These are phyloP conservation scores for Lactarius tabidus DNA, from an alignment of 768 basidiomycete genomes.

Conservation along the genomic window DNA sequence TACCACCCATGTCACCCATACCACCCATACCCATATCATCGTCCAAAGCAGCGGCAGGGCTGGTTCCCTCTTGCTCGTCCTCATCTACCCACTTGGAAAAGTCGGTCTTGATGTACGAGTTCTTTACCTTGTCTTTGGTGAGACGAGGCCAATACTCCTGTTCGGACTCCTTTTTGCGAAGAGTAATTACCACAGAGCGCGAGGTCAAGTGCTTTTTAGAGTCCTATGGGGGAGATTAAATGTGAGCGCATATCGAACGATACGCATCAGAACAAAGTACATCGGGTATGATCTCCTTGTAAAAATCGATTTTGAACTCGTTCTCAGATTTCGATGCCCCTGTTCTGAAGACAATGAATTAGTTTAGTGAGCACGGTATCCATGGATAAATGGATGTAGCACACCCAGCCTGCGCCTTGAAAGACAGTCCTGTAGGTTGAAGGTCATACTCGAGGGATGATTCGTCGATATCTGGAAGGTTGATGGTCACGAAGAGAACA, in stretches of 20 bases:
- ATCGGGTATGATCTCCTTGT: conserved; percentile 69
- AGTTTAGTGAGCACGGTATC: neutral
- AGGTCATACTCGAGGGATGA: conserved; percentile 57
- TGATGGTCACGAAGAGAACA: conserved; percentile 78
- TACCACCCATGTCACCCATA: conserved; percentile 29
- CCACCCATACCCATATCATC: conserved; percentile 43
- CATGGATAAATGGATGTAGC: conserved; percentile 27
- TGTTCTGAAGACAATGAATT: neutral
- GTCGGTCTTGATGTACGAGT: conserved; percentile 87
- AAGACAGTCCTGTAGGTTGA: conserved; percentile 52
- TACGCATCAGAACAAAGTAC: conserved; percentile 38
- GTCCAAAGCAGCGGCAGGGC: conserved; percentile 36
- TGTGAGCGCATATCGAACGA: neutral
- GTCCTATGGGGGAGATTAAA: conserved; percentile 37
- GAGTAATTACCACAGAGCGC: conserved; percentile 60
- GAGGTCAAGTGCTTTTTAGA: conserved; percentile 57
- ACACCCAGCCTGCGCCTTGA: conserved; percentile 66
- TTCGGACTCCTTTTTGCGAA: conserved; percentile 77
- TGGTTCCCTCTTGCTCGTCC: conserved; percentile 83
- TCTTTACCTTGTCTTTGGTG: conserved; percentile 81
- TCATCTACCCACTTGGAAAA: conserved; percentile 96
- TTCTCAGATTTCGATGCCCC: conserved; percentile 34
- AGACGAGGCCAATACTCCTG: conserved; percentile 90
- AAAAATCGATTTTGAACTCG: conserved; percentile 74
- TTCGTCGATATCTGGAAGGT: conserved; percentile 68